Evolutionary conservation across 2,329 filamentous ascomycete species (phyloP), one percentile per base, ranked within the genome.

Genomic region (Talaromyces sp.): DNA sequence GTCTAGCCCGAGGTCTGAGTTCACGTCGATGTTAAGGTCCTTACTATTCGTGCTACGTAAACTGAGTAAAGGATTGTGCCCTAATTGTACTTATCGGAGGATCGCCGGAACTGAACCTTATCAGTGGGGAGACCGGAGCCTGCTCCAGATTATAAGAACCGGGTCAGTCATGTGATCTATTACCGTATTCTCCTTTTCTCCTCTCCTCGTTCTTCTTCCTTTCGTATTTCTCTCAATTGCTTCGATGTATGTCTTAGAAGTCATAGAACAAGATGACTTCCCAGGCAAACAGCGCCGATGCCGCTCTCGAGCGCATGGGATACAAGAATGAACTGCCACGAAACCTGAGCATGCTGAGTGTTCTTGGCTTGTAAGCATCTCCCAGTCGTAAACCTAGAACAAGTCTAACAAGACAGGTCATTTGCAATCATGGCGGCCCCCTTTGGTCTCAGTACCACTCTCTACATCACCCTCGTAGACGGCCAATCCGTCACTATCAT

Each of bases 351-450:
- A 90, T 90, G 87, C 76, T 90, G 71, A 89, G 86, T 71, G 86
- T 91, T 33, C 79, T 91, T 52, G 89, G 89, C 60, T 72, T 89
- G 77, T 83, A 74, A 67, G 81, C 75, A 16, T 50, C 27, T 7
- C 10, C 3, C 41, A 16, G 27, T 33, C 27, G 7, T n/a, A 56
- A 2, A 3, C 2, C 14, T n/a, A 13, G 33, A 31, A 27, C 27
- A 27, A 27, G 6, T 24, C 52, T 56, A 16, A 56, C 11, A 14
- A 24, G 14, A 67, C 68, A 82, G 80, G 68, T 90, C 87, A 52
- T 91, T 91, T 73, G 89, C 89, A 60, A 91, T 92, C 75, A 91
- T 91, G 87, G 89, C 89, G 11, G 87, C 88, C 11, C 87, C 87
- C 0, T 90, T 88, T 69, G 89, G 89, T 41, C 80, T 90, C 43